Evolutionary conservation across 2,329 filamentous ascomycete genomes (phyloP), one percentile per base, ranked within the genome.

Genomic region (Aspergillus sp.): DNA sequence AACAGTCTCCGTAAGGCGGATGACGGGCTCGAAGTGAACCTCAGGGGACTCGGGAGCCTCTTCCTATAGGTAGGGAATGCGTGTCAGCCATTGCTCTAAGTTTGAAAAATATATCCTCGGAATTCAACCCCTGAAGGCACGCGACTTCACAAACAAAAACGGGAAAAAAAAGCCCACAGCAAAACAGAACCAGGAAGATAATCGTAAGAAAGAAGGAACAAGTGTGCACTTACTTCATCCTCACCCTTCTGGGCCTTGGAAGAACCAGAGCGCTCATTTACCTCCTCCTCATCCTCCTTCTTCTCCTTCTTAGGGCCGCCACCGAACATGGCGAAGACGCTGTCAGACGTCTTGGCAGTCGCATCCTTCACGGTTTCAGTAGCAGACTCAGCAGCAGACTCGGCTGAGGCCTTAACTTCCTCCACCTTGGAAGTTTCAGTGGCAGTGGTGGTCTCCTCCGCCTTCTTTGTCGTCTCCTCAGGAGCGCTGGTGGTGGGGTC

Each of bases 321-420:
- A 68, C 95, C 95, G 74, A 99, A 99, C 95, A 99, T 98, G 77
- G 91, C 93, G 83, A 98, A 98, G 64, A 98, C 90, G 61, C 75
- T 84, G 69, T 82, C 79, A 57, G 71, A 71, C 35, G 80, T 77
- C 61, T 76, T 75, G 46, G 70, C 68, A 52, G 74, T 70, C 49
- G 76, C 73, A 56, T 74, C 67, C 37, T 74, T 66, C 45, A 71
- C 74, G 52, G 72, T 73, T 41, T 70, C 70, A 51, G 69, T 68
- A 23, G 71, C 74, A 46, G 72, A 72, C 44, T 70, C 70, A 47
- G 69, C 68, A 15, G 71, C 73, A 43, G 73, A 61, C 54, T 70
- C 69, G 21, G 70, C 69, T 39, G 63, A 65, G 24, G 64, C 23
- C 58, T 62, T 63, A 46, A 62, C 57, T 56, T 67, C 64, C 60